Evolutionary conservation across 371 early-diverging fungal genomes (phyloP).

Genomic region (Syncephalis plumigaleata): DNA sequence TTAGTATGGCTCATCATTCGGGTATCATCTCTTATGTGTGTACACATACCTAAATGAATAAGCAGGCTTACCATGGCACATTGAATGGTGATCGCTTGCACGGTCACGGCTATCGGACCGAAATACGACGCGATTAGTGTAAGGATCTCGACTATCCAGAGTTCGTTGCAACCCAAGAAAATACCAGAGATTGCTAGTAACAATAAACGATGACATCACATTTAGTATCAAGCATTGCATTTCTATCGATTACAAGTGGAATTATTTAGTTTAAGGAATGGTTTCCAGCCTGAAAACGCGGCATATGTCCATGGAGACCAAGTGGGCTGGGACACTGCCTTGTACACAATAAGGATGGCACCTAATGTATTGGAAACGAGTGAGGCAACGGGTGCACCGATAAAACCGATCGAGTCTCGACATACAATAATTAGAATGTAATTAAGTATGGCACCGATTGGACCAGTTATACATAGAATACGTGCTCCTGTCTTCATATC

Average conservation of each 20-base stretch:
- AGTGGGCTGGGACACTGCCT: slow-evolving; percentile 38
- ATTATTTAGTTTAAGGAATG: slow-evolving; percentile 48
- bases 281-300: slow-evolving; percentile 37
- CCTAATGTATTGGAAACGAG: slow-evolving; percentile 51
- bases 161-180: slow-evolving; percentile 54
- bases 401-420: slow-evolving; percentile 45
- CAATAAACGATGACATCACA: too few relatives aligned
- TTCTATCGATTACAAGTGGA: neutral
- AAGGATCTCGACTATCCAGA: slow-evolving; percentile 53
- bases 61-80: slow-evolving; percentile 48
- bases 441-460: slow-evolving; percentile 55
- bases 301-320: slow-evolving; percentile 80
- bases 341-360: slow-evolving; percentile 35
- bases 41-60: slow-evolving; percentile 25
- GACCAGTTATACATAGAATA: slow-evolving; percentile 46
- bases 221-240: too few relatives aligned
- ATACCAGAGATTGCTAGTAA: slow-evolving; percentile 31
- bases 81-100: slow-evolving; percentile 64
- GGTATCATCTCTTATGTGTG: too few relatives aligned
- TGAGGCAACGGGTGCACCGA: slow-evolving; percentile 74
- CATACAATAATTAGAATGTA: slow-evolving; percentile 52
- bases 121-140: slow-evolving; percentile 61
- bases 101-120: slow-evolving; percentile 58
- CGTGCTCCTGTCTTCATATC: slow-evolving; percentile 65
- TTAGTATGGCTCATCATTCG: too few relatives aligned